These are phyloP conservation scores for Lasiodiplodia theobromae DNA, from an alignment of 2,329 filamentous ascomycete species.

Conservation along the genomic window DNA sequence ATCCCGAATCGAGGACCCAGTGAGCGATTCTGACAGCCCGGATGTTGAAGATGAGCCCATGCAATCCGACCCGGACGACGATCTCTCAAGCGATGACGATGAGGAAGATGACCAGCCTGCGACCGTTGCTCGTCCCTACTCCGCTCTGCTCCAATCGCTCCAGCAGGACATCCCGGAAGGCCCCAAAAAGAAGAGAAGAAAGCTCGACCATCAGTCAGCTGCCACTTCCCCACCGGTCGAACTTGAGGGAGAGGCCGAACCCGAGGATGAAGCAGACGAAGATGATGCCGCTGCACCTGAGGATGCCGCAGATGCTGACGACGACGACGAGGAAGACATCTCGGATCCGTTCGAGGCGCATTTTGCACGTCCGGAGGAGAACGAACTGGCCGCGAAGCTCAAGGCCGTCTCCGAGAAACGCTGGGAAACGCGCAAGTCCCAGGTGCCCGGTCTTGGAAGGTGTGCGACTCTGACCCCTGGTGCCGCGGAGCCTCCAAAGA, in stretches of 20 bases:
- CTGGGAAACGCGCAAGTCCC: conserved; percentile 55
- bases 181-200: conserved; percentile 61
- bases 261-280: conserved; percentile 39
- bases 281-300: conserved; percentile 45
- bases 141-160: conserved; percentile 63
- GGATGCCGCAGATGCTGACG: conserved; percentile 54
- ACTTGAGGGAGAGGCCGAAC: conserved; percentile 35
- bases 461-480: conserved; percentile 41
- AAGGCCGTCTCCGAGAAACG: conserved; percentile 55
- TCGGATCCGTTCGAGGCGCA: conserved; percentile 82
- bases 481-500: conserved; percentile 31
- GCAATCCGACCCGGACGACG: conserved; percentile 27
- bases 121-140: conserved; percentile 56
- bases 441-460: conserved; percentile 37
- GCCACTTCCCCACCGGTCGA: conserved; percentile 22
- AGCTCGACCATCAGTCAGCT: conserved; percentile 48
- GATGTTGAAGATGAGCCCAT: conserved; percentile 40
- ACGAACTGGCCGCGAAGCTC: conserved; percentile 61
- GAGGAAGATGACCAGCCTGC: conserved; percentile 38
- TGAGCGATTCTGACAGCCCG: conserved; percentile 27
- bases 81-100: conserved; percentile 40
- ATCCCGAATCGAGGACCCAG: conserved; percentile 34
- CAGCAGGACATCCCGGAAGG: conserved; percentile 51
- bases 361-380: conserved; percentile 73
- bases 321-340: conserved; percentile 54